These are phyloP conservation scores for Phytomonas francai DNA, from an alignment of 208 protist species.

Conservation along the genomic window DNA sequence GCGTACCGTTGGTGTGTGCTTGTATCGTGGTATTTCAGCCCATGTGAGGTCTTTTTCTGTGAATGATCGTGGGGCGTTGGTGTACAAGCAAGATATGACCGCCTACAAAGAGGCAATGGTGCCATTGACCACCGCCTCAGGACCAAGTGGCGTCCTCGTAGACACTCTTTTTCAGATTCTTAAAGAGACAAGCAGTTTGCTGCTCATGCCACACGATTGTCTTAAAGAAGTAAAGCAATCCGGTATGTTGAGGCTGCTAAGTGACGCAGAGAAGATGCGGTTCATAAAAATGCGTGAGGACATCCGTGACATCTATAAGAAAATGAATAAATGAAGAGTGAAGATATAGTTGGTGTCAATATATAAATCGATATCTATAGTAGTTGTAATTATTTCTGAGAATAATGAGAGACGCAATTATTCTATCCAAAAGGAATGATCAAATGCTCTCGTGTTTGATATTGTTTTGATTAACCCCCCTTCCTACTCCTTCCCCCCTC, in stretches of 20 bases:
- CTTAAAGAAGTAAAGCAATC: slow-evolving; percentile 81
- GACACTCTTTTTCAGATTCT: slow-evolving; percentile 74
- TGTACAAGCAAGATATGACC: slow-evolving; percentile 88
- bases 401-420: neutral
- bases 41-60: slow-evolving; percentile 67
- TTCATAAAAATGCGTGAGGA: slow-evolving; percentile 78
- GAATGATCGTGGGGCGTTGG: slow-evolving; percentile 64
- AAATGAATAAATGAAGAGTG: slow-evolving; percentile 30
- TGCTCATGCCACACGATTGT: slow-evolving; percentile 76
- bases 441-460: neutral
- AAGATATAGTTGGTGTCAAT: slow-evolving; percentile 2
- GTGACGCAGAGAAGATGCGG: slow-evolving; percentile 62
- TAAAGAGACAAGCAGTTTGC: slow-evolving; percentile 75
- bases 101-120: slow-evolving; percentile 80
- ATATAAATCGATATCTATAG: neutral
- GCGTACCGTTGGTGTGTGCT: slow-evolving; percentile 76
- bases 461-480: neutral
- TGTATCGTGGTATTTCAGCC: slow-evolving; percentile 68
- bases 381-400: neutral
- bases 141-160: slow-evolving; percentile 74
- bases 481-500: neutral
- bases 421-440: neutral
- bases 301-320: slow-evolving; percentile 46
- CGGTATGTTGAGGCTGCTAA: slow-evolving; percentile 63
- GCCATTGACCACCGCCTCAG: slow-evolving; percentile 58